phyloP scores from a whole-genome alignment of 345 rosid species.

The Cochlearia excelsa region DNA sequence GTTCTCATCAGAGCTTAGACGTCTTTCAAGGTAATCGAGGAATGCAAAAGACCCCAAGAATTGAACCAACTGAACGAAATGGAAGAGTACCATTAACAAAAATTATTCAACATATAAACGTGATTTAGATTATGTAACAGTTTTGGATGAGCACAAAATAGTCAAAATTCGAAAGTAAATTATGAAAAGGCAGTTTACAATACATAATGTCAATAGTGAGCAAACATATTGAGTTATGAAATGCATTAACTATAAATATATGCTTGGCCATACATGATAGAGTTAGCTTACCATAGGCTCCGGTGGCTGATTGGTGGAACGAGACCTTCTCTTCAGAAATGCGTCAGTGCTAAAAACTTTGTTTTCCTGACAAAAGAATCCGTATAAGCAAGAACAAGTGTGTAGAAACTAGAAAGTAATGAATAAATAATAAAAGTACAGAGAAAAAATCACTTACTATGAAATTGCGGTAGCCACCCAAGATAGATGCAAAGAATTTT shows the following conservation, averaged over 20 bases:
- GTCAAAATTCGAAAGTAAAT: slow-evolving; percentile 8
- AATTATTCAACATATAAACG: slow-evolving; percentile 9
- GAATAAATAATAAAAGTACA: slow-evolving; percentile 20
- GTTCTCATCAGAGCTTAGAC: slow-evolving; percentile 63
- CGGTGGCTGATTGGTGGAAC: slow-evolving; percentile 81
- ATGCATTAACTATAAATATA: slow-evolving; percentile 17
- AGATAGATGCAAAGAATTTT: slow-evolving; percentile 86
- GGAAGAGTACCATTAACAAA: slow-evolving; percentile 12
- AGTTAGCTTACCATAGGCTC: slow-evolving; percentile 76
- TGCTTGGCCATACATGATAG: slow-evolving; percentile 22
- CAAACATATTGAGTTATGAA: slow-evolving; percentile 9
- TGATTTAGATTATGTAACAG: slow-evolving; percentile 8
- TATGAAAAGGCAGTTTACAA: slow-evolving; percentile 20
- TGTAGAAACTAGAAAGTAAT: neutral
- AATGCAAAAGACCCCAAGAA: slow-evolving; percentile 86
- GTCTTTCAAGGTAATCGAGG: slow-evolving; percentile 88
- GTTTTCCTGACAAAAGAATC: slow-evolving; percentile 61
- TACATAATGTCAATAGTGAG: slow-evolving; percentile 8
- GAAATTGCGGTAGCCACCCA: slow-evolving; percentile 98
- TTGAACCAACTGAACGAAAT: slow-evolving; percentile 61
- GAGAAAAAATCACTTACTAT: slow-evolving; percentile 51
- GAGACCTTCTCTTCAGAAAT: slow-evolving; percentile 86
- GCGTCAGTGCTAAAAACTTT: slow-evolving; percentile 81
- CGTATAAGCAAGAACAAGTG: slow-evolving; percentile 18
- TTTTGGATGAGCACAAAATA: slow-evolving; percentile 11